A percentile compares a stretch with the other conserved stretches of the same genome.
Evolutionary conservation across 2,329 filamentous ascomycete genomes (phyloP).

Genomic region (Ceratocystis variospora): DNA sequence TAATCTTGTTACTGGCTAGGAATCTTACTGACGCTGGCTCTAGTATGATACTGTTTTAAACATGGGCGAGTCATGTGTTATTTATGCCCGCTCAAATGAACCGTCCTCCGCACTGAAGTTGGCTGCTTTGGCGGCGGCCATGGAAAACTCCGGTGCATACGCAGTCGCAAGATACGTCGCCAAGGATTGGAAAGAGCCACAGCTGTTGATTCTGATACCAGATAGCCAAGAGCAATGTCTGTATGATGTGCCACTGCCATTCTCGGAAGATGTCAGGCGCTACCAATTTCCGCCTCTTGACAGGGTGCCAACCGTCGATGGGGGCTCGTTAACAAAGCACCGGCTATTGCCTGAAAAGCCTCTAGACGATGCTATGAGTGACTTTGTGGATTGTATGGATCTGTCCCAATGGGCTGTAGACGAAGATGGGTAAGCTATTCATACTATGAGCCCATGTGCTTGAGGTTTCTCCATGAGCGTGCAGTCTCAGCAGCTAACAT

Average conservation of each 20-base stretch:
- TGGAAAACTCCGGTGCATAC: conserved; percentile 72
- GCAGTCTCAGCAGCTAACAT: too few species aligned
- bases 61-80: conserved; percentile 67
- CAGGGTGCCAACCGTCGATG: conserved; percentile 73
- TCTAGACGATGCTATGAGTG: conserved; percentile 67
- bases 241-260: conserved; percentile 80
- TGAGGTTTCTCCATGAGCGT: too few species aligned
- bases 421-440: conserved; percentile 52
- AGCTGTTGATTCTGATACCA: conserved; percentile 66
- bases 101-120: conserved; percentile 72
- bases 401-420: conserved; percentile 56
- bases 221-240: conserved; percentile 71
- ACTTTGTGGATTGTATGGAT: conserved; percentile 90
- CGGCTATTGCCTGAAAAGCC: conserved; percentile 66
- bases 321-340: conserved; percentile 66
- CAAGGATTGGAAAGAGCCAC: conserved; percentile 69
- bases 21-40: not conserved
- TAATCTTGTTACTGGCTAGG: too few species aligned
- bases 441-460: too few species aligned
- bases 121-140: conserved; percentile 76
- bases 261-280: conserved; percentile 78
- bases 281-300: conserved; percentile 88
- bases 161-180: conserved; percentile 73
- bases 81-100: conserved; percentile 63
- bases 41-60: conserved; percentile 74